phyloP scores from a whole-genome alignment of 1,284 basidiomycete species.

The Bjerkandera adusta region DNA sequence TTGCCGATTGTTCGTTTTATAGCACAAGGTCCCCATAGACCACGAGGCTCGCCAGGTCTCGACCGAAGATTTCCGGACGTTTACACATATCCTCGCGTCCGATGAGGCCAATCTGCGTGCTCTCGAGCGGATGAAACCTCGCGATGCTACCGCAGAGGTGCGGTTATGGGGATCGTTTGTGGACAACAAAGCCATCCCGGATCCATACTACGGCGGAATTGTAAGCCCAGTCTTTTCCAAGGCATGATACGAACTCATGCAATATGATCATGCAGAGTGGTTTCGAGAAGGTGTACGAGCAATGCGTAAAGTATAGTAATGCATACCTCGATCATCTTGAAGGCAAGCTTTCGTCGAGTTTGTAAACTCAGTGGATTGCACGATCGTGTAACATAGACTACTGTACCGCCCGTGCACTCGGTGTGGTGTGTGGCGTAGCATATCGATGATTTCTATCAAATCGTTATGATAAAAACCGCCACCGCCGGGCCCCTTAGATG shows the following conservation, averaged over 20 bases:
- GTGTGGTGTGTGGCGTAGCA: too few species aligned
- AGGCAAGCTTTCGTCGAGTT: constrained; percentile 25
- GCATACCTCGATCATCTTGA: constrained; percentile 69
- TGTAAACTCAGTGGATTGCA: too few species aligned
- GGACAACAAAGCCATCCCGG: constrained; percentile 60
- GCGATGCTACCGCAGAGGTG: constrained; percentile 54
- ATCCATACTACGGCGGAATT: constrained; percentile 73
- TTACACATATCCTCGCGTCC: constrained; percentile 71
- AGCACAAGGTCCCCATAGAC: constrained; percentile 62
- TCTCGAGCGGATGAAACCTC: constrained; percentile 54
- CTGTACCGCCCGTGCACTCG: too few species aligned
- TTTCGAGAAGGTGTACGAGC: constrained; percentile 62
- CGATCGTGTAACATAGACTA: background rate
- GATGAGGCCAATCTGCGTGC: constrained; percentile 64
- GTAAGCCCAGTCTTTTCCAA: constrained; percentile 37
- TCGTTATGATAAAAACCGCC: too few species aligned
- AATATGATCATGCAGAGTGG: constrained; percentile 36
- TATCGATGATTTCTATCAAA: too few species aligned
- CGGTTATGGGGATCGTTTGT: constrained; percentile 75
- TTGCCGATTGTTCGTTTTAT: background rate
- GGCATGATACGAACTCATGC: background rate
- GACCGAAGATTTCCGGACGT: constrained; percentile 56
- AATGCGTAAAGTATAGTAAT: constrained; percentile 64
- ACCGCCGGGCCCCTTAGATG: too few species aligned
- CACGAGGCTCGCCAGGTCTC: constrained; percentile 60